Percentiles rank a stretch among this genome's conserved stretches.
phyloP scores from a whole-genome alignment of 495 filamentous ascomycete species.

The Choiromyces venosus region DNA sequence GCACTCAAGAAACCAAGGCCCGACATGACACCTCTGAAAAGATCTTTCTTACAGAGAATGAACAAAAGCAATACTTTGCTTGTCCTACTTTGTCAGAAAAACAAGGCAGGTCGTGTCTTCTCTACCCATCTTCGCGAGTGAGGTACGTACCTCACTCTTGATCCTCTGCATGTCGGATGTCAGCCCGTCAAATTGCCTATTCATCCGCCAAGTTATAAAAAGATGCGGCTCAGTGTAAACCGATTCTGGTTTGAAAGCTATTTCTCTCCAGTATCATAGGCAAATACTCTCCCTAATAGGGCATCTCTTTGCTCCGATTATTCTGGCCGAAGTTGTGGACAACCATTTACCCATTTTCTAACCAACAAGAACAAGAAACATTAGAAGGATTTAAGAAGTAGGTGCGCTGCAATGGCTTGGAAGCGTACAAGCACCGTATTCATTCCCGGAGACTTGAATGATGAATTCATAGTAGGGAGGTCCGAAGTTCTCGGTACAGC shows the following conservation, averaged over 20 bases:
- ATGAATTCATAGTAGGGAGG: neutral
- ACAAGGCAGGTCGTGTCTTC: neutral
- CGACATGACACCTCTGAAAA: neutral
- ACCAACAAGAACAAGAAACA: neutral
- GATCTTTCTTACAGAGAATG: neutral
- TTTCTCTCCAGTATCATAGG: neutral
- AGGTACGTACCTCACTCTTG: neutral
- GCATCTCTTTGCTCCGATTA: neutral
- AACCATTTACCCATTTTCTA: neutral
- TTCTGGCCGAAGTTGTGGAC: neutral
- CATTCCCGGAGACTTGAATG: neutral
- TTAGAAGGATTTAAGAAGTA: neutral
- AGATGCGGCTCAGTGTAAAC: neutral
- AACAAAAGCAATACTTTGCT: neutral
- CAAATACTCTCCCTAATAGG: neutral
- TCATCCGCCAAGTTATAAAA: neutral
- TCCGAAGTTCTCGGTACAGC: too few relatives aligned
- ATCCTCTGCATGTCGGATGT: neutral
- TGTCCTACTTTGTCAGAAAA: neutral
- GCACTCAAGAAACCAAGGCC: neutral
- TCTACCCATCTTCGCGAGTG: neutral
- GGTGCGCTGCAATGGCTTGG: neutral
- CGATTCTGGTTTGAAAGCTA: neutral
- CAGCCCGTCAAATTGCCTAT: neutral
- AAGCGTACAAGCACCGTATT: neutral